Conservation (phyloP, 2,329 filamentous ascomycete species). For the Beauveria caledonica region DNA sequence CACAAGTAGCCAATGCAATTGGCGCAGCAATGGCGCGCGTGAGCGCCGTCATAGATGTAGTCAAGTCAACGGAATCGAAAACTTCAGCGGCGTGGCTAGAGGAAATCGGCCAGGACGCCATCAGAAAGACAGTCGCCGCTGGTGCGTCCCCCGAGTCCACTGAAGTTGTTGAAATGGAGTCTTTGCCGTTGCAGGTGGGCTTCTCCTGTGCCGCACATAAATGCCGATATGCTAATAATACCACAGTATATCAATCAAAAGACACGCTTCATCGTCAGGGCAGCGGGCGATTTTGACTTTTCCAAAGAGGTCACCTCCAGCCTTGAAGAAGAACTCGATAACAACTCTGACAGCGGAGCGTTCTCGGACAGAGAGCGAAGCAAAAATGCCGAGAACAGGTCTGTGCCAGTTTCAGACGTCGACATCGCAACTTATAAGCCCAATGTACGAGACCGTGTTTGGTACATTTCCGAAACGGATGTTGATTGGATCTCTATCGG, state of each 20-base stretch:
- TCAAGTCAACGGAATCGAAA: constrained; percentile 38
- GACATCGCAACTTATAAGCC: constrained; percentile 39
- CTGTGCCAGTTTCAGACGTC: constrained; percentile 17
- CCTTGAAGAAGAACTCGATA: neutral
- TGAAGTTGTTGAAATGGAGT: constrained; percentile 44
- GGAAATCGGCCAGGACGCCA: constrained; percentile 31
- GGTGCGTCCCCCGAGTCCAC: constrained; percentile 37
- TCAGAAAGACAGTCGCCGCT: constrained; percentile 35
- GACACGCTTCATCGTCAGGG: constrained; percentile 48
- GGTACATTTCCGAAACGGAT: constrained; percentile 51
- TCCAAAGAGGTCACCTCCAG: constrained; percentile 8
- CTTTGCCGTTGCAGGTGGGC: constrained; percentile 42
- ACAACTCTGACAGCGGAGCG: constrained; percentile 15
- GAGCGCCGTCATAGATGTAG: constrained; percentile 43
- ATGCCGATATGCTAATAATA: constrained; percentile 10
- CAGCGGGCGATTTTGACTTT: constrained; percentile 50
- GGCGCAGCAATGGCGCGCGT: constrained; percentile 55
- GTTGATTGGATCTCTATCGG: constrained; percentile 48
- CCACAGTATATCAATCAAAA: constrained; percentile 42
- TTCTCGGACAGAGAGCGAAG: constrained; percentile 16
- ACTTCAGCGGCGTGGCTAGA: constrained; percentile 29
- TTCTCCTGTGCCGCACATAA: neutral
- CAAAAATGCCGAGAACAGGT: neutral
- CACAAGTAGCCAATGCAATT: constrained; percentile 56
- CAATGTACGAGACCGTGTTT: constrained; percentile 39